Base-by-base conservation (phyloP, 2,329 filamentous ascomycete genomes). In the Aspergillus sp. region DNA sequence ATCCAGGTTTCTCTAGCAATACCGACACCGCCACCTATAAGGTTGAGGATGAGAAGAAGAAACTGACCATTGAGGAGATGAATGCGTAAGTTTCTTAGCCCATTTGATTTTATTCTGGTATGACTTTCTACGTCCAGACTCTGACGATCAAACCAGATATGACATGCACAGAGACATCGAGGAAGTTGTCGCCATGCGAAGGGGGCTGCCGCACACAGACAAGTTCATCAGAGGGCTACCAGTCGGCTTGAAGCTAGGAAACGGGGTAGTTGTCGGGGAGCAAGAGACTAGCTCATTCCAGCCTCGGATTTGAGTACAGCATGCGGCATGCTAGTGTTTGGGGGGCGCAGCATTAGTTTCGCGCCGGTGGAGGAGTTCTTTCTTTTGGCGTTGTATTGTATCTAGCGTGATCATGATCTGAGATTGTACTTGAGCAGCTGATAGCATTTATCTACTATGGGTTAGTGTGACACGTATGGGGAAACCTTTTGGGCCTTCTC, bases 61-160 rank as follows among this genome's bases (percentile, higher is more conserved):
- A 87, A 63, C 69, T 90, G 32, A 89, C 87, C 0, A 89, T 90
- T 53, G 86, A 89, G 63, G 87, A 90, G 71, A 89, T 90, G 86
- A 89, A 90, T 61, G 78, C 79, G 79, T 85, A 76, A 77, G 82
- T 79, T 19, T 13, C 28, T 5, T 9, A 38, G 38, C 19, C 12
- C 21, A 13, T 47, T 38, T 15, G 17, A 12, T 51, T 28, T 15
- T 9, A 8, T n/a, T 4, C 9, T 41, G 15, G 17, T n/a, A 25
- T 1, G 6, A 48, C 28, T 39, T 2, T 30, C 25, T 9, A 28
- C n/a, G 25, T 30, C 21, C 41, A 43, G 23, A 15, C 4, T 21
- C 32, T 59, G 10, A 54, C 23, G 10, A 38, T 7, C 10, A 5
- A 19, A 15, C 15, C 47, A 84, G 82, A 13, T 87, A 87, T 63